Percentiles rank a stretch among this genome's conserved stretches.
Evolutionary conservation across 768 basidiomycete species (phyloP).

Genomic region (Infundibulicybe gibba): DNA sequence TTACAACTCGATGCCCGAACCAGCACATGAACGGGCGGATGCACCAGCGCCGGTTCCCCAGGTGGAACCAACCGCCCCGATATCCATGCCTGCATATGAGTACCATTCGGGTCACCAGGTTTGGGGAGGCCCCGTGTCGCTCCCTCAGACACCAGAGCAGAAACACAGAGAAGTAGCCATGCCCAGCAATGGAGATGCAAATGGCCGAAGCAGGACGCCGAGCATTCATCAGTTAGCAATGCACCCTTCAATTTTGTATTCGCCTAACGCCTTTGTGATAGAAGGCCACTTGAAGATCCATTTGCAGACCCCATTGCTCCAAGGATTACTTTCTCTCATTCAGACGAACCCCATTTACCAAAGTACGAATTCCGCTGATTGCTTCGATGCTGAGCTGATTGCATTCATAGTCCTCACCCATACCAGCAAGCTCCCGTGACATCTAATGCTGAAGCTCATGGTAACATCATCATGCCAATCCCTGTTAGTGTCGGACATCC

Average conservation of each 20-base stretch:
- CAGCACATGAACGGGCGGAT: background rate
- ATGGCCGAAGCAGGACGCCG: constrained; percentile 7
- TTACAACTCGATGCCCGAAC: too few species aligned
- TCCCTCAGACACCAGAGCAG: constrained; percentile 1
- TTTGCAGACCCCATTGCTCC: constrained; percentile 30
- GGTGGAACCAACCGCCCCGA: background rate
- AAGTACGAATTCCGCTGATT: constrained; percentile 20
- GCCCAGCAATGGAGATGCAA: constrained; percentile 5
- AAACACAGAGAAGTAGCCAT: too few species aligned
- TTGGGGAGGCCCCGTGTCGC: constrained; percentile 10
- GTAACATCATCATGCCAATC: constrained; percentile 35
- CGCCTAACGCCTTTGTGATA: constrained; percentile 5
- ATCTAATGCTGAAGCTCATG: constrained; percentile 19
- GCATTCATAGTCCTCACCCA: constrained; percentile 13
- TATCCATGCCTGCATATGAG: constrained; percentile 8
- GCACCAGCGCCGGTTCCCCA: background rate
- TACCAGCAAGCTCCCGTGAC: constrained; percentile 16
- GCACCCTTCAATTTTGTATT: background rate
- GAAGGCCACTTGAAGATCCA: constrained; percentile 19
- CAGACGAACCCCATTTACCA: constrained; percentile 18
- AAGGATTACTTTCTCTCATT: constrained; percentile 17
- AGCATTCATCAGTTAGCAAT: constrained; percentile 10
- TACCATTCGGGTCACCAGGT: constrained; percentile 10
- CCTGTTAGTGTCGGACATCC: constrained; percentile 38
- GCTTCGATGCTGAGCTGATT: background rate